A percentile compares a stretch with the other conserved stretches of the same genome.
Conservation (phyloP, 345 rosid species). For the Rhodamnia rubescens region DNA sequence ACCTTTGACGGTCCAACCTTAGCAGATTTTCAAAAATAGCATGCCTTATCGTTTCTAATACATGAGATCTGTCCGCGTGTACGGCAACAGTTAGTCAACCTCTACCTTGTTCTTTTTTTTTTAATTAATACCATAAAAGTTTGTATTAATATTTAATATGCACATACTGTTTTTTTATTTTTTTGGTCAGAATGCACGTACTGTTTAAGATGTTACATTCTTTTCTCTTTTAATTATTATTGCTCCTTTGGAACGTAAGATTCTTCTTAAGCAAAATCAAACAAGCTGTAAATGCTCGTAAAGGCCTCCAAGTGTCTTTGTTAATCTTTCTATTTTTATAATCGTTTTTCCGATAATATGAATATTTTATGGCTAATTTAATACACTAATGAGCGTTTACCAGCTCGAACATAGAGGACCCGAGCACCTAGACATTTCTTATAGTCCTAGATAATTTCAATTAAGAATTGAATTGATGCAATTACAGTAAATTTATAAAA, state of each 20-base stretch:
- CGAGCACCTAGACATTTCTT: no score
- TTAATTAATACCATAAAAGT: background rate
- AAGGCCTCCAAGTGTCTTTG: background rate
- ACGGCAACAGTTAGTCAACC: background rate
- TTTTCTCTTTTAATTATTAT: background rate
- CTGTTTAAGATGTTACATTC: no score
- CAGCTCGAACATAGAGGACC: background rate
- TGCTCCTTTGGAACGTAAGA: background rate
- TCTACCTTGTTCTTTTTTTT: no score
- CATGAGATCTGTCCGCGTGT: background rate
- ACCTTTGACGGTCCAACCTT: background rate
- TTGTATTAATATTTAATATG: background rate
- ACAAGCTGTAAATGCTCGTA: background rate
- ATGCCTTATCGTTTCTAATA: background rate
- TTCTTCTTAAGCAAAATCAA: background rate
- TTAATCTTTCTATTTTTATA: background rate
- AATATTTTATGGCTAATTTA: background rate
- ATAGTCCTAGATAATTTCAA: no score
- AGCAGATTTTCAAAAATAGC: background rate
- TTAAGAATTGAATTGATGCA: no score
- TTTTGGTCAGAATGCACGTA: no score
- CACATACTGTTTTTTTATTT: no score
- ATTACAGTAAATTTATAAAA: no score
- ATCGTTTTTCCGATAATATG: background rate
- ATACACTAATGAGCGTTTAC: background rate